Conservation (phyloP, 1,284 basidiomycete species). For the Austroboletus novae-zelandiae region DNA sequence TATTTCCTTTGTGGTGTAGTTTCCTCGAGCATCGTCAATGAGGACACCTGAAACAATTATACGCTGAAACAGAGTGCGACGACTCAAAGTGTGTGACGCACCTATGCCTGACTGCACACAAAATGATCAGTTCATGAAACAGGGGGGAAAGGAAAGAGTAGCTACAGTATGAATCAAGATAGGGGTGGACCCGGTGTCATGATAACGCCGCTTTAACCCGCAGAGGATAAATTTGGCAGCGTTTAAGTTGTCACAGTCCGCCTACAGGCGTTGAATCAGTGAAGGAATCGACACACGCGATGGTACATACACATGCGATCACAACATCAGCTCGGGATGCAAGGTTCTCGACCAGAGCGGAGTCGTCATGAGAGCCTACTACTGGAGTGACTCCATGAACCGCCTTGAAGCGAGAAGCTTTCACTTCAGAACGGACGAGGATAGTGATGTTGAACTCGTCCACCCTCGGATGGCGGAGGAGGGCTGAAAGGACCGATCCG, state of each 20-base stretch:
- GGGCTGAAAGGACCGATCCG: constrained; percentile 44
- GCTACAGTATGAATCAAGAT: constrained; percentile 33
- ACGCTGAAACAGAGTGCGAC: constrained; percentile 1
- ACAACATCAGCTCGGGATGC: constrained; percentile 48
- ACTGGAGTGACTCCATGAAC: constrained; percentile 36
- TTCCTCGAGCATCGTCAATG: constrained; percentile 33
- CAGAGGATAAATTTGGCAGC: constrained; percentile 21
- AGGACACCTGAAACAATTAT: constrained; percentile 22
- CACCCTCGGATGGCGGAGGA: constrained; percentile 42
- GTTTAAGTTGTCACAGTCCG: constrained; percentile 19
- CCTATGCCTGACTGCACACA: constrained; percentile 37
- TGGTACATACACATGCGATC: constrained; percentile 41
- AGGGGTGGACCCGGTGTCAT: constrained; percentile 18
- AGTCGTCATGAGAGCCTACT: constrained; percentile 40
- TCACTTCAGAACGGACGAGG: constrained; percentile 41
- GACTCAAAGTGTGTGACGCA: constrained; percentile 1
- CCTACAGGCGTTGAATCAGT: constrained; percentile 5
- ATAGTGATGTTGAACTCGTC: constrained; percentile 40
- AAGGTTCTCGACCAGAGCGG: constrained; percentile 33
- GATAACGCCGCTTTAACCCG: constrained; percentile 24
- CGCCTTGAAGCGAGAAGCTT: constrained; percentile 31
- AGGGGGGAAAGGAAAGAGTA: not conserved
- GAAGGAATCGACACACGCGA: not conserved
- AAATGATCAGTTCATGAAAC: not conserved
- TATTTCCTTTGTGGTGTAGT: constrained; percentile 28